Conservation (phyloP, 1,139 yeast species). For the Sugiyamaella sp. region DNA sequence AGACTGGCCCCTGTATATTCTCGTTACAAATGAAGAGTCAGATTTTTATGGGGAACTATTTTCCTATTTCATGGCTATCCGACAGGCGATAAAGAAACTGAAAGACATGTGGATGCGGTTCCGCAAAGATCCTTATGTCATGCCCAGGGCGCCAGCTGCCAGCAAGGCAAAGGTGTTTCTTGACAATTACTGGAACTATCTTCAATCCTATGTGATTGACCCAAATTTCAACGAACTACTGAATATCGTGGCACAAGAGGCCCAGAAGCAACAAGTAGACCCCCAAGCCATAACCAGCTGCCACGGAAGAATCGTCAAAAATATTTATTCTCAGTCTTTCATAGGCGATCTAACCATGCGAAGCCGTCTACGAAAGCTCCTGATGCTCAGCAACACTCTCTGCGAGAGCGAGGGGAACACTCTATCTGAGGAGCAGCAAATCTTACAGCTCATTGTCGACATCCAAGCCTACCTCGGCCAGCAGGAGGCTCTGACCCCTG, state of each 20-base stretch:
- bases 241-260: slow-evolving; percentile 8
- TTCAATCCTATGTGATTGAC: slow-evolving; percentile 30
- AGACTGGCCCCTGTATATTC: slow-evolving; percentile 33
- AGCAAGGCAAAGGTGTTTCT: slow-evolving; percentile 28
- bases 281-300: slow-evolving; percentile 26
- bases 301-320: slow-evolving; percentile 24
- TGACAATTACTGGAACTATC: slow-evolving; percentile 35
- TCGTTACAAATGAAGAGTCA: slow-evolving; percentile 25
- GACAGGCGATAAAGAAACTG: slow-evolving; percentile 22
- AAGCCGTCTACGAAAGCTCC: slow-evolving; percentile 21
- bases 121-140: slow-evolving; percentile 2
- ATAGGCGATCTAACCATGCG: slow-evolving; percentile 25
- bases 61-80: slow-evolving; percentile 29
- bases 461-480: slow-evolving; percentile 11
- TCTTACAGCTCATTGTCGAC: neutral
- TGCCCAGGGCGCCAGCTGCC: slow-evolving; percentile 1
- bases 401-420: slow-evolving; percentile 2
- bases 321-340: slow-evolving; percentile 25
- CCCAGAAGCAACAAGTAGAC: slow-evolving; percentile 22
- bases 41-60: slow-evolving; percentile 29
- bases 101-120: slow-evolving; percentile 25
- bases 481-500: slow-evolving; percentile 12
- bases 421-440: neutral
- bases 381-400: slow-evolving; percentile 21
- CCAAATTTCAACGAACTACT: slow-evolving; percentile 20